Conservation (phyloP, 2,329 filamentous ascomycete species). For the Aureobasidium musti region DNA sequence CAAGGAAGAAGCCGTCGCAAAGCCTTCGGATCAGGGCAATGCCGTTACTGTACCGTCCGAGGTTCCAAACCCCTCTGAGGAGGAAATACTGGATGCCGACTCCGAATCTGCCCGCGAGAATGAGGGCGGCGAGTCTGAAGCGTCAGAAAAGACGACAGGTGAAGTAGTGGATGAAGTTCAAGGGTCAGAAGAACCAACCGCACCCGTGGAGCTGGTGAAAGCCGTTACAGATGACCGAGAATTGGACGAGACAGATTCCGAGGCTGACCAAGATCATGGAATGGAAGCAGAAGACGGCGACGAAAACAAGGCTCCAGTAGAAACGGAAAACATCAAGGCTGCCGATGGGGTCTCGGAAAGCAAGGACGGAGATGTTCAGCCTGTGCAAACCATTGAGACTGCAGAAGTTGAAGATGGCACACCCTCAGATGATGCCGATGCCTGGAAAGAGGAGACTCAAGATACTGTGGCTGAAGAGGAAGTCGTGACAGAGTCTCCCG, state of each 20-base stretch:
- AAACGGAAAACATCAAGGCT: background rate
- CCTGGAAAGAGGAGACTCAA: background rate
- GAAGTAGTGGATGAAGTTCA: background rate
- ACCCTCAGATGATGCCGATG: background rate
- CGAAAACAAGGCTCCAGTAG: background rate
- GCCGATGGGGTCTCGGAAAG: background rate
- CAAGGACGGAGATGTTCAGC: background rate
- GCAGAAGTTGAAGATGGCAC: background rate
- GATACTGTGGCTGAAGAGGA: background rate
- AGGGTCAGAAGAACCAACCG: background rate
- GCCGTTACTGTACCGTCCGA: background rate
- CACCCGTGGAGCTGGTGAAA: no score
- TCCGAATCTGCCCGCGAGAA: background rate
- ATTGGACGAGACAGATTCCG: background rate
- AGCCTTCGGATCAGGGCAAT: background rate
- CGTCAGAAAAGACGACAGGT: background rate
- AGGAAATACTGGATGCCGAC: accelerated
- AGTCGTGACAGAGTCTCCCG: background rate
- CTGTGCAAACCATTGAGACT: background rate
- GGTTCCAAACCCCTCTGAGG: background rate
- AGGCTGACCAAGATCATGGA: background rate
- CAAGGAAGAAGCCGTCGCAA: no score
- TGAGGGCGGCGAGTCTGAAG: background rate
- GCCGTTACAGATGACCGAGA: background rate
- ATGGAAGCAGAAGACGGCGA: background rate